These are phyloP conservation scores for Debaryomyces tyrocola DNA, from an alignment of 805 yeast species.

Conservation along the genomic window DNA sequence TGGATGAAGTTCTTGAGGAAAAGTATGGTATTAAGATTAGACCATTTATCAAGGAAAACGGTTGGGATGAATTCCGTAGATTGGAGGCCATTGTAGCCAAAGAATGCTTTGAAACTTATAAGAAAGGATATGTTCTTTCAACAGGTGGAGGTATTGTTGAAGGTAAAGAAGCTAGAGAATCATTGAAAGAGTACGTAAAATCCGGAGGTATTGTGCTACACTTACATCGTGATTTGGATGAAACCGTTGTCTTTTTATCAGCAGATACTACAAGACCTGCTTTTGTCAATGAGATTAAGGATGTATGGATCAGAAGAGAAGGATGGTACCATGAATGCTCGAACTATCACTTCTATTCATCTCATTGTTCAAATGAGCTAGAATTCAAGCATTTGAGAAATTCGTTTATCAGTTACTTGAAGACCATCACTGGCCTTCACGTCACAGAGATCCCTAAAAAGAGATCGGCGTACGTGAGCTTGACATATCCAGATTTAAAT, in stretches of 20 bases:
- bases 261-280: slow-evolving; percentile 88
- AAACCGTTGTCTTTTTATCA: slow-evolving; percentile 71
- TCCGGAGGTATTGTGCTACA: slow-evolving; percentile 83
- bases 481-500: slow-evolving; percentile 64
- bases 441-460: slow-evolving; percentile 37
- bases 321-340: slow-evolving; percentile 78
- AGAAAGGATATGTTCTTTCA: slow-evolving; percentile 66
- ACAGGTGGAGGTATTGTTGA: slow-evolving; percentile 98
- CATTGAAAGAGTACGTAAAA: slow-evolving; percentile 53
- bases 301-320: slow-evolving; percentile 85
- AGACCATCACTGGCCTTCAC: slow-evolving; percentile 58
- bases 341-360: slow-evolving; percentile 72
- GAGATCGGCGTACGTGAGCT: slow-evolving; percentile 69
- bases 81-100: slow-evolving; percentile 60
- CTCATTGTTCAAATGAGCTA: slow-evolving; percentile 57
- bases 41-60: slow-evolving; percentile 57
- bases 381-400: slow-evolving; percentile 59
- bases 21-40: slow-evolving; percentile 52
- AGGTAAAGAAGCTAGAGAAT: slow-evolving; percentile 59
- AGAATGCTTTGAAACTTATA: slow-evolving; percentile 42
- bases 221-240: slow-evolving; percentile 81
- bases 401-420: slow-evolving; percentile 59
- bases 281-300: slow-evolving; percentile 71
- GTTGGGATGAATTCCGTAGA: slow-evolving; percentile 88
- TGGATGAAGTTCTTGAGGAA: slow-evolving; percentile 72